Percentiles rank a stretch among this genome's conserved stretches.
phyloP scores from a whole-genome alignment of 345 rosid genomes.

The Hypericum androsaemum region DNA sequence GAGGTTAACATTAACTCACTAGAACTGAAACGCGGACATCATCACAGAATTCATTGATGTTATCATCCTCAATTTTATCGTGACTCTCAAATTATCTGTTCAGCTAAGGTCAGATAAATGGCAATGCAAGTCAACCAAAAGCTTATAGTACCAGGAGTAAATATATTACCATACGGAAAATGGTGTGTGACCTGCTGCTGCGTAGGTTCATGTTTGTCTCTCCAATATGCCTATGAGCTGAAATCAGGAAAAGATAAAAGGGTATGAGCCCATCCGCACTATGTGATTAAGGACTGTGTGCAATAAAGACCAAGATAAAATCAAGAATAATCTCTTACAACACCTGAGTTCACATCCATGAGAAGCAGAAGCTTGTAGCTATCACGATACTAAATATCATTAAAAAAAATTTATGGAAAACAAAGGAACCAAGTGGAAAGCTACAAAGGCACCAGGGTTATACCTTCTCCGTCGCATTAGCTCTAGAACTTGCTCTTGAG shows the following conservation, averaged over 20 bases:
- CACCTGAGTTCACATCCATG: too few relatives aligned
- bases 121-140: background rate
- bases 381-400: too few relatives aligned
- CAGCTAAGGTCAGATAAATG: constrained; percentile 9
- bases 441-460: constrained; percentile 9
- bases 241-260: constrained; percentile 13
- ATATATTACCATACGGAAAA: constrained; percentile 79
- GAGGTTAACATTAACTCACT: constrained; percentile 33
- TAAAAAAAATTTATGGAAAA: too few relatives aligned
- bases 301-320: background rate
- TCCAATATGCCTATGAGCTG: constrained; percentile 94
- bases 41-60: constrained; percentile 52
- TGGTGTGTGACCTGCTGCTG: constrained; percentile 95
- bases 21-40: constrained; percentile 90
- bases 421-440: background rate
- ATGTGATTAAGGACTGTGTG: too few relatives aligned
- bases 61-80: constrained; percentile 60
- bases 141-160: constrained; percentile 2
- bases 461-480: constrained; percentile 90
- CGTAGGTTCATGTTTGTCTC: constrained; percentile 89
- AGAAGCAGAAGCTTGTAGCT: too few relatives aligned
- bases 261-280: background rate
- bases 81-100: constrained; percentile 89
- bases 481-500: constrained; percentile 84
- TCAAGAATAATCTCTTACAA: background rate